phyloP scores from a whole-genome alignment of 805 yeast species.

The Priceomyces melissophilus region DNA sequence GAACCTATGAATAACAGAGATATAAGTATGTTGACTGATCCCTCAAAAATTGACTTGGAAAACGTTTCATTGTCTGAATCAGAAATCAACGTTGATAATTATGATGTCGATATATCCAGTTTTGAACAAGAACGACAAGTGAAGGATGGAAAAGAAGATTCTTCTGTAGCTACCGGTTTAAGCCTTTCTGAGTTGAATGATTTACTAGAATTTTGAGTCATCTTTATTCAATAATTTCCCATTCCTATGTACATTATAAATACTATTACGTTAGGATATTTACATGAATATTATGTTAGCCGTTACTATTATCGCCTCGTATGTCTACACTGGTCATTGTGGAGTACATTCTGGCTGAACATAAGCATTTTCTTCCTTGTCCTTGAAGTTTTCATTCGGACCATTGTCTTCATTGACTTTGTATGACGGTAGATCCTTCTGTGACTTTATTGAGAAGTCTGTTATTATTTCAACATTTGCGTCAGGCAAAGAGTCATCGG shows the following conservation, averaged over 20 bases:
- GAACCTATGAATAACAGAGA: constrained; percentile 34
- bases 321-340: constrained; percentile 24
- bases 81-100: no score
- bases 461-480: constrained; percentile 37
- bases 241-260: no score
- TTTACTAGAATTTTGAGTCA: constrained; percentile 22
- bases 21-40: constrained; percentile 22
- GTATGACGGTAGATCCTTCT: constrained; percentile 29
- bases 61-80: no score
- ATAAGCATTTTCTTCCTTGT: constrained; percentile 10
- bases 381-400: constrained; percentile 10
- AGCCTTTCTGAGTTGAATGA: constrained; percentile 30
- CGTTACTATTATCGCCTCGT: no score
- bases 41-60: no score
- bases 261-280: not conserved
- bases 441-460: constrained; percentile 28
- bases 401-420: constrained; percentile 13
- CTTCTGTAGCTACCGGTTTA: constrained; percentile 20
- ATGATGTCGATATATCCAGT: no score
- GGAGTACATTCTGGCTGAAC: constrained; percentile 26
- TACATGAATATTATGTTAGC: not conserved
- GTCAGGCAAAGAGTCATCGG: constrained; percentile 25
- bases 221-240: no score
- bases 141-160: no score
- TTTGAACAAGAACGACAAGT: no score